Conservation (phyloP, 176 grass and related monocot genomes). For the Aegilops longissima region DNA sequence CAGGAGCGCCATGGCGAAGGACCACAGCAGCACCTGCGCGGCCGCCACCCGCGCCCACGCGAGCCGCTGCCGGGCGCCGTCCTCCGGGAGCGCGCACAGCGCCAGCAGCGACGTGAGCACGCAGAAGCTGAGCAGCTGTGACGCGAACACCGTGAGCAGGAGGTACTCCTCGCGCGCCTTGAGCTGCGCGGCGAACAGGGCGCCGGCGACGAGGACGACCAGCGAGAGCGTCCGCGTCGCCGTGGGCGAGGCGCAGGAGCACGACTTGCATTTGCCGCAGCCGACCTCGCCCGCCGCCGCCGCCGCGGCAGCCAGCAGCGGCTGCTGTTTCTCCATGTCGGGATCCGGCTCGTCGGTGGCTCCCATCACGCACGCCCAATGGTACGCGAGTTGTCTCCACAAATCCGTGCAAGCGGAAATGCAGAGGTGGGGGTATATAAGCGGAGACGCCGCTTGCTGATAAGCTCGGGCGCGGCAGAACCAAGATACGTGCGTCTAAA, state of each 20-base stretch:
- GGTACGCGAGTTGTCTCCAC: background rate
- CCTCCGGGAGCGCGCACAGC: conserved; percentile 45
- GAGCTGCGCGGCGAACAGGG: conserved; percentile 40
- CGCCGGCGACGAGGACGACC: conserved; percentile 34
- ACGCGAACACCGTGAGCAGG: conserved; percentile 42
- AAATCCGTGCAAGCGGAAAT: background rate
- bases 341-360: background rate
- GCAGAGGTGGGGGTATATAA: background rate
- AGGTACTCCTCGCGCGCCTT: conserved; percentile 45
- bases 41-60: conserved; percentile 8
- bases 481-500: conserved; percentile 6
- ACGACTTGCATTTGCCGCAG: background rate
- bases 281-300: background rate
- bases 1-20: conserved; percentile 40
- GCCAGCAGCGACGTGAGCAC: conserved; percentile 42
- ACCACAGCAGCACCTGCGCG: conserved; percentile 41
- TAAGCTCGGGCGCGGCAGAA: conserved; percentile 7
- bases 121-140: conserved; percentile 42
- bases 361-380: conserved; percentile 5
- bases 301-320: background rate
- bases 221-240: conserved; percentile 44
- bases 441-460: background rate
- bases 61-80: background rate
- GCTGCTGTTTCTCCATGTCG: conserved; percentile 55
- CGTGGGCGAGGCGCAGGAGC: conserved; percentile 30